Evolutionary conservation across 192 early-diverging fungal genomes (phyloP).

Genomic region (Coemansia sp.): DNA sequence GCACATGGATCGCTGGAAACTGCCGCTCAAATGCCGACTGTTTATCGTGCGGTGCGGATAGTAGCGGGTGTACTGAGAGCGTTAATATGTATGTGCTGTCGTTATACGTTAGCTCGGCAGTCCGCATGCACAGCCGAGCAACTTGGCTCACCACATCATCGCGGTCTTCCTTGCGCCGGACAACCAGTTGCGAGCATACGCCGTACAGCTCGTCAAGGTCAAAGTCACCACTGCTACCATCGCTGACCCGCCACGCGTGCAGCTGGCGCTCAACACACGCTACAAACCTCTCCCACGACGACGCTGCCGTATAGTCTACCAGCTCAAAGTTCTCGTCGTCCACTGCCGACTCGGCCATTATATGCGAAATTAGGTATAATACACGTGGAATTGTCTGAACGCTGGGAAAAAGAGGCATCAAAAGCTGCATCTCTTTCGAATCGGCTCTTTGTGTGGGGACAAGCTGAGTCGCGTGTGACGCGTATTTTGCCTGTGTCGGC

Average conservation of each 20-base stretch:
- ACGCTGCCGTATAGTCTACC: constrained; percentile 71
- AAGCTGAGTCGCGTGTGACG: not conserved
- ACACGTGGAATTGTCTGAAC: not conserved
- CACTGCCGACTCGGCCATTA: constrained; percentile 21
- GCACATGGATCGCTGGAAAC: constrained; percentile 43
- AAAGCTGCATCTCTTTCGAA: not conserved
- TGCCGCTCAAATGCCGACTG: constrained; percentile 43
- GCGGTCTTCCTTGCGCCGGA: constrained; percentile 30
- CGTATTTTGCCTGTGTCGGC: not conserved
- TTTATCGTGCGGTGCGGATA: constrained; percentile 8
- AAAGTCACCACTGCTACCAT: constrained; percentile 55
- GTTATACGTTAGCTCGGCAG: constrained; percentile 18
- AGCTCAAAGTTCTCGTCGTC: constrained; percentile 74
- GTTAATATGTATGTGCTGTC: constrained; percentile 35
- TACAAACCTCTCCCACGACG: constrained; percentile 63
- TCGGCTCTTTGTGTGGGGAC: not conserved
- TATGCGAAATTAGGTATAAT: not conserved
- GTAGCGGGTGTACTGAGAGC: constrained; percentile 36
- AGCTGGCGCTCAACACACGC: constrained; percentile 62
- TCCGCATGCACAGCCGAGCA: constrained; percentile 35
- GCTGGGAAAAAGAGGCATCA: not conserved
- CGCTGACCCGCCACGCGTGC: constrained; percentile 56
- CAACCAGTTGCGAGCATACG: constrained; percentile 23
- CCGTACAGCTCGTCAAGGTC: constrained; percentile 31
- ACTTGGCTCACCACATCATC: constrained; percentile 28